phyloP scores from a whole-genome alignment of 306 rosid genomes.

The Quercus alba region DNA sequence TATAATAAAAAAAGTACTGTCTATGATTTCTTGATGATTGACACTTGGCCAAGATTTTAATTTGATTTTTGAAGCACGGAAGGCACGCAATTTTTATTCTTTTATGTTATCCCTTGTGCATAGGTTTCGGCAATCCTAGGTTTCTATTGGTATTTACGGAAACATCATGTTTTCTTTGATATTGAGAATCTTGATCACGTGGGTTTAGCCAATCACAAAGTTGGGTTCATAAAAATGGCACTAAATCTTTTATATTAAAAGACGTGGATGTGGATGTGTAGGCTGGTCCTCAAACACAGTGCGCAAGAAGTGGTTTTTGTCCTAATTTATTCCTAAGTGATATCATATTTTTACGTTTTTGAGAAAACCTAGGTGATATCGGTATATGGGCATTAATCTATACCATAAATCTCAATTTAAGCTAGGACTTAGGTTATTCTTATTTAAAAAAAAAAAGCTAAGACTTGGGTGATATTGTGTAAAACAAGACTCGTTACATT shows the following conservation, averaged over 20 bases:
- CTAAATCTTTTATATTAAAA: background rate
- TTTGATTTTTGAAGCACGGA: background rate
- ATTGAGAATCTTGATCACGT: conserved; percentile 16
- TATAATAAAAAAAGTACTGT: no score
- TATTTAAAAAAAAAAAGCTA: no score
- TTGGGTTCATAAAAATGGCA: background rate
- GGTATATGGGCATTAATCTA: no score
- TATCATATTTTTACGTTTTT: no score
- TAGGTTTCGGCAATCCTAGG: background rate
- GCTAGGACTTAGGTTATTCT: no score
- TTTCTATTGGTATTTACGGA: background rate
- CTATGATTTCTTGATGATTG: no score
- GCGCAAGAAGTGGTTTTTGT: no score
- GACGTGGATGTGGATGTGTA: background rate
- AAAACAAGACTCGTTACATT: no score
- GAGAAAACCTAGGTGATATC: no score
- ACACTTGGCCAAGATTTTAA: background rate
- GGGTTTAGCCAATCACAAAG: conserved; percentile 2
- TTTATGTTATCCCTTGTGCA: background rate
- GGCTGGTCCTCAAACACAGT: background rate
- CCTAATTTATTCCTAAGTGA: no score
- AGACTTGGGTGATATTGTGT: no score
- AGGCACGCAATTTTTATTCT: background rate
- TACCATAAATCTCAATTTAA: no score
- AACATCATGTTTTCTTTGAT: background rate